Evolutionary conservation across 2,329 filamentous ascomycete species (phyloP), one percentile per base, ranked within the genome.

Genomic region (Didymella segeticola): DNA sequence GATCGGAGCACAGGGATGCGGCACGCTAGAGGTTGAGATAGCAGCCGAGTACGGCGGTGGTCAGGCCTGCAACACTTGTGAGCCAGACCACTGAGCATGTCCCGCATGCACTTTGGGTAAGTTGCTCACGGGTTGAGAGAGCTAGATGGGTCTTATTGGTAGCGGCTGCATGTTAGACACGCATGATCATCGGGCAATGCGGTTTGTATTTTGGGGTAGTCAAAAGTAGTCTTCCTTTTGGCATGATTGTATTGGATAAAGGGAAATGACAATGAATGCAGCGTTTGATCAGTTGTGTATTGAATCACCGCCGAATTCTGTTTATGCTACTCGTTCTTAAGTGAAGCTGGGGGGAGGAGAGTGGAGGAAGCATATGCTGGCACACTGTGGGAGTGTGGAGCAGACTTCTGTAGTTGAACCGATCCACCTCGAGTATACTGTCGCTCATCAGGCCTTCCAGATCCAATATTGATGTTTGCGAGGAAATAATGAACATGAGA

Each of bases 41-140:
- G 59, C 59, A 2, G 38, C 46, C 5, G 67, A 69, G 50, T 48
- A 55, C 25, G 53, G 43, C 23, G 62, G 66, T 12, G 57, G 50
- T 0, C 34, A 20, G 14, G 17, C 23, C n/a, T 53, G 49, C 36
- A 37, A 53, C 30, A 38, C 36, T 20, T 53, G 49, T n/a, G 27
- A 39, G 22, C 39, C 48, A 15, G 48, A 45, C 23, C 33, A 39
- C 25, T 45, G 34, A 51, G 12, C 7, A 20, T 15, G 4, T 11
- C n/a, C 1, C 5, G 4, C 7, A 2, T 3, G 25, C 27, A 8
- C 8, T 17, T 22, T n/a, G 8, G 23, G 15, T 20, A 9, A 10
- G 4, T 5, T 11, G 12, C 4, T 19, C n/a, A 8, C 8, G 4
- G 9, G 2, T 14, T 17, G 22, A 19, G 3, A 17, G 19, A 30